phyloP scores from a whole-genome alignment of 495 filamentous ascomycete genomes.

The Trichoderma gamsii region DNA sequence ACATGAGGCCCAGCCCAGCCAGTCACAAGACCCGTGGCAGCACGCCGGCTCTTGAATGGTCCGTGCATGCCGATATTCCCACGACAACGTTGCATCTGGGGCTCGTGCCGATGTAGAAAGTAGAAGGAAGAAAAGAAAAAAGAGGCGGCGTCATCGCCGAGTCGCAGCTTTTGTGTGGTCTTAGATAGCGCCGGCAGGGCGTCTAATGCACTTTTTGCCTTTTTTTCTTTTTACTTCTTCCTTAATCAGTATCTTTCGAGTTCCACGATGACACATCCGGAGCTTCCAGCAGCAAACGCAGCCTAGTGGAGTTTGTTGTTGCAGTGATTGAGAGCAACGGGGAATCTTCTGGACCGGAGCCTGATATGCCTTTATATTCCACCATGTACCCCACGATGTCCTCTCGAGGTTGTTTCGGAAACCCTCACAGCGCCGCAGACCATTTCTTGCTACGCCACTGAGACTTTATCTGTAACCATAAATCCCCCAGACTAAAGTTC shows the following conservation, averaged over 20 bases:
- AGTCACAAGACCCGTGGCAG: conserved; percentile 1
- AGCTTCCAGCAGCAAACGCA: neutral
- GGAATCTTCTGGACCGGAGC: neutral
- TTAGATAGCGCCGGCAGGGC: neutral
- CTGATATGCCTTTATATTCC: neutral
- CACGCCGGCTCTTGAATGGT: conserved; percentile 9
- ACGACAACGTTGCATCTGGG: conserved; percentile 7
- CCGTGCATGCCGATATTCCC: neutral
- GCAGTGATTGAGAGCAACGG: neutral
- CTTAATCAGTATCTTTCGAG: neutral
- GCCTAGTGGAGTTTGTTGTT: neutral
- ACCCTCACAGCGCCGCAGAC: neutral
- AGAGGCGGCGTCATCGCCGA: neutral
- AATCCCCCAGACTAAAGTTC: neutral
- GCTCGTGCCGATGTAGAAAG: neutral
- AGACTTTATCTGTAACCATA: neutral
- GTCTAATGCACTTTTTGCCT: neutral
- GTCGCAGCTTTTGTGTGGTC: too few species aligned
- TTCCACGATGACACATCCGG: conserved; percentile 2
- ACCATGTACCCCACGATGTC: neutral
- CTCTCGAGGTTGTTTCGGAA: neutral
- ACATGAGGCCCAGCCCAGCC: neutral
- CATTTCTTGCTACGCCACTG: neutral
- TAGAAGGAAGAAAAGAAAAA: neutral
- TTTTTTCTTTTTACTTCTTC: neutral